Conservation (phyloP, 2,329 filamentous ascomycete species). For the Chrysoporthe deuterocubensis region DNA sequence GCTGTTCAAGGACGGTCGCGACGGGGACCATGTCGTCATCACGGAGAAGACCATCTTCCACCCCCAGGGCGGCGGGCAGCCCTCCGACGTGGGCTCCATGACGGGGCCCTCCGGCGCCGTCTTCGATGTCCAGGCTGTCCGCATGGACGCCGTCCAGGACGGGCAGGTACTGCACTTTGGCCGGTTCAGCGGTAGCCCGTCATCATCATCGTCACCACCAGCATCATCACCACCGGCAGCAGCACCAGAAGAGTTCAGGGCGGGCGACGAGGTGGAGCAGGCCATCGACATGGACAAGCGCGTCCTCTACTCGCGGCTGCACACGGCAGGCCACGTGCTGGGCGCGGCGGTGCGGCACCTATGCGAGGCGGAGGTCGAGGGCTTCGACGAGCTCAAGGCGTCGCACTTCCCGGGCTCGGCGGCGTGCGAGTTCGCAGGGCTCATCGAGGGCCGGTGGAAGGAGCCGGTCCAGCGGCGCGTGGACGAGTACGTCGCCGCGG, state of each 20-base stretch:
- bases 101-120: constrained; percentile 33
- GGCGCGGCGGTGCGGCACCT: constrained; percentile 68
- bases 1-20: constrained; percentile 58
- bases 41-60: constrained; percentile 74
- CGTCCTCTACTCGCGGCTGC: constrained; percentile 66
- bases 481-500: constrained; percentile 59
- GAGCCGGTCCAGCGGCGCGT: constrained; percentile 63
- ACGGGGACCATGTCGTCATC: constrained; percentile 56
- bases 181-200: constrained; percentile 46
- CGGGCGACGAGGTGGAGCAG: constrained; percentile 55
- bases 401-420: constrained; percentile 72
- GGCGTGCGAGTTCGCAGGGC: constrained; percentile 68
- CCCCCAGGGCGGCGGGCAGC: constrained; percentile 75
- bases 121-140: constrained; percentile 62
- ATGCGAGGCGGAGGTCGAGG: constrained; percentile 52
- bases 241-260: constrained; percentile 39
- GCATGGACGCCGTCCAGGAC: constrained; percentile 54
- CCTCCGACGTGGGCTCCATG: constrained; percentile 68
- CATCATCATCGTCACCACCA: not conserved
- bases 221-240: not conserved
- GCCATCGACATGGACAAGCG: constrained; percentile 64
- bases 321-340: constrained; percentile 76
- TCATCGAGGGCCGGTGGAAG: constrained; percentile 68
- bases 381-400: constrained; percentile 71
- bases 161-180: constrained; percentile 70